A percentile compares a stretch with the other conserved stretches of the same genome.
Conservation (phyloP, 371 early-diverging fungal genomes). For the Mortierella sp. region DNA sequence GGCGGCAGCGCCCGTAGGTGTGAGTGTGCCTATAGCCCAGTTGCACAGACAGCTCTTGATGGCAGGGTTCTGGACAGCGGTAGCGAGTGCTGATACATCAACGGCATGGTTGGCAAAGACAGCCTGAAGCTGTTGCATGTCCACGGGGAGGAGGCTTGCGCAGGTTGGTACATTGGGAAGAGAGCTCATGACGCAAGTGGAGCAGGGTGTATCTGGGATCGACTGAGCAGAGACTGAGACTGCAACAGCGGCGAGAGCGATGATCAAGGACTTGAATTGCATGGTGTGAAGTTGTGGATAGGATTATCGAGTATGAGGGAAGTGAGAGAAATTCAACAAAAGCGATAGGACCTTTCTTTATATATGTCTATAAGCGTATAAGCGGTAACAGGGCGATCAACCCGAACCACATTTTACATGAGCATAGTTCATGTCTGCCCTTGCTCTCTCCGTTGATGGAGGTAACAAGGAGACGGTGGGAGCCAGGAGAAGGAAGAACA, state of each 20-base stretch:
- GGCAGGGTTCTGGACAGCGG: slow-evolving; percentile 3
- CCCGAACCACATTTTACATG: too few relatives aligned
- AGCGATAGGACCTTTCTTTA: neutral
- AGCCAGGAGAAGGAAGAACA: neutral
- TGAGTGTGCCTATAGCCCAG: slow-evolving; percentile 11
- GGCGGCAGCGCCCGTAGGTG: slow-evolving; percentile 8
- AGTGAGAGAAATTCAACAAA: neutral
- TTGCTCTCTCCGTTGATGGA: neutral
- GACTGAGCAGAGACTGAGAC: slow-evolving; percentile 8
- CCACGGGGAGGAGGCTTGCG: slow-evolving; percentile 4
- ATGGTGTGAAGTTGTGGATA: slow-evolving; percentile 5
- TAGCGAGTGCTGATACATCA: neutral
- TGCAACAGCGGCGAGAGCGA: slow-evolving; percentile 12
- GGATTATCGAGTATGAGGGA: neutral
- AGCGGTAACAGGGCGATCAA: too few relatives aligned
- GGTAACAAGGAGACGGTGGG: neutral
- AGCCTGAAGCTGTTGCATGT: slow-evolving; percentile 6
- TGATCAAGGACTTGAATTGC: slow-evolving; percentile 14
- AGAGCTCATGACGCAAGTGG: slow-evolving; percentile 10
- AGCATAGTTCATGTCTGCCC: neutral
- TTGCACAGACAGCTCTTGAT: slow-evolving; percentile 34
- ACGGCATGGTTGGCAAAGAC: slow-evolving; percentile 19
- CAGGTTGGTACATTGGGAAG: slow-evolving; percentile 22
- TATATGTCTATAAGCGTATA: neutral
- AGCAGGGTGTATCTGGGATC: slow-evolving; percentile 12